A percentile compares a stretch with the other conserved stretches of the same genome.
Evolutionary conservation across 2,329 filamentous ascomycete species (phyloP).

Genomic region (Ascochyta fabae): DNA sequence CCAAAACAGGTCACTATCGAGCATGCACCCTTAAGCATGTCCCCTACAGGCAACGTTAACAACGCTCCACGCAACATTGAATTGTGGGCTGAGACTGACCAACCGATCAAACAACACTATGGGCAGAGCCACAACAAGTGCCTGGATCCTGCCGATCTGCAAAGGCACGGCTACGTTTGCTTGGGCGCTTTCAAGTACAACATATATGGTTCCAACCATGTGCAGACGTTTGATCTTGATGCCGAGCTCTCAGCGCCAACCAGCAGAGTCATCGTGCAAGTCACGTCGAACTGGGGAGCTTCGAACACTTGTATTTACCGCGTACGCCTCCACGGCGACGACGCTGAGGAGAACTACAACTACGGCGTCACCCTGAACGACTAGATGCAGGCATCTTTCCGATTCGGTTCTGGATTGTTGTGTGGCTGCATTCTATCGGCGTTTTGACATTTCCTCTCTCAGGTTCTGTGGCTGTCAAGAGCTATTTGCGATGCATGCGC

Average conservation of each 20-base stretch:
- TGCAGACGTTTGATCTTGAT: slow-evolving; percentile 51
- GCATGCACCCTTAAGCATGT: slow-evolving; percentile 51
- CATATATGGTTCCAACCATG: slow-evolving; percentile 49
- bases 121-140: slow-evolving; percentile 23
- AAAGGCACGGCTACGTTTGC: slow-evolving; percentile 45
- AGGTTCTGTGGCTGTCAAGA: background rate
- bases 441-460: background rate
- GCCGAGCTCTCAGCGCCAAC: slow-evolving; percentile 38
- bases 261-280: slow-evolving; percentile 48
- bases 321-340: slow-evolving; percentile 52
- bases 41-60: slow-evolving; percentile 44
- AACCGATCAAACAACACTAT: slow-evolving; percentile 31
- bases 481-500: slow-evolving; percentile 2
- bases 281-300: slow-evolving; percentile 53
- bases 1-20: slow-evolving; percentile 54
- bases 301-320: slow-evolving; percentile 57
- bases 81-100: slow-evolving; percentile 51
- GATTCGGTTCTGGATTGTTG: background rate
- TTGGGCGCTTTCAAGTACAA: slow-evolving; percentile 52
- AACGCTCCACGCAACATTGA: slow-evolving; percentile 54
- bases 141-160: slow-evolving; percentile 18
- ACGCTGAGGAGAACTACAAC: slow-evolving; percentile 25
- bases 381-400: slow-evolving; percentile 11
- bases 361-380: slow-evolving; percentile 30
- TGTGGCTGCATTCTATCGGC: background rate